phyloP scores from a whole-genome alignment of 768 basidiomycete species.

The Suillus alpinus region DNA sequence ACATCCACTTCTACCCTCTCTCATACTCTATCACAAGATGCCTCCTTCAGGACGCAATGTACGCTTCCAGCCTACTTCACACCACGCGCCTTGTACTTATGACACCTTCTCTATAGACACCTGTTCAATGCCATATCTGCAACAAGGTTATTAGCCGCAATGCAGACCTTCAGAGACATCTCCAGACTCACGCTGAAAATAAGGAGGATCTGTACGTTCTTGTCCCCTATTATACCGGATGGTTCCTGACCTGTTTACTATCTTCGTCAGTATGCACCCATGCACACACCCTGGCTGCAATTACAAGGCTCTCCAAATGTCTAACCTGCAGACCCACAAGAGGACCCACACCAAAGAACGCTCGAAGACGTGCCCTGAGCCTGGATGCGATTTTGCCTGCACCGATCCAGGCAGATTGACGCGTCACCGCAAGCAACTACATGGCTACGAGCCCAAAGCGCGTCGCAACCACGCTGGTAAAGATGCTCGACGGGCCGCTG shows the following conservation, averaged over 20 bases:
- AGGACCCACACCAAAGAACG: slow-evolving; percentile 20
- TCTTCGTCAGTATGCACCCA: slow-evolving; percentile 18
- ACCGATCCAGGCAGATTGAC: slow-evolving; percentile 23
- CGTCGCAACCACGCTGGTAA: neutral
- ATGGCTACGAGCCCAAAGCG: slow-evolving; percentile 18
- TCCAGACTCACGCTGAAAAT: slow-evolving; percentile 19
- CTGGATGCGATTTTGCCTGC: slow-evolving; percentile 12
- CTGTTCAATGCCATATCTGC: slow-evolving; percentile 16
- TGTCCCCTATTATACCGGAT: too few species aligned
- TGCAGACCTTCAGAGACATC: slow-evolving; percentile 28
- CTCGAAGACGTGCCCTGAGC: slow-evolving; percentile 14
- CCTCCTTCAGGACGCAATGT: slow-evolving; percentile 7
- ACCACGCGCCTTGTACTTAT: neutral
- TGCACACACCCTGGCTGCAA: slow-evolving; percentile 22
- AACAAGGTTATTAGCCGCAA: slow-evolving; percentile 16
- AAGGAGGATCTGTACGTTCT: slow-evolving; percentile 23
- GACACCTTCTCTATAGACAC: slow-evolving; percentile 1
- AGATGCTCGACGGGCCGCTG: slow-evolving; percentile 1
- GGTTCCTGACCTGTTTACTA: slow-evolving; percentile 1
- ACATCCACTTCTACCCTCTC: neutral
- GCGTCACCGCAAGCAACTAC: slow-evolving; percentile 17
- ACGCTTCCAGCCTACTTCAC: neutral
- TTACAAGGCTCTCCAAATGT: slow-evolving; percentile 23
- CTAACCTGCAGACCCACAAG: slow-evolving; percentile 25
- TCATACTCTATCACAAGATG: slow-evolving; percentile 8